These are phyloP conservation scores for Petasospora rhodanensis DNA, from an alignment of 1,139 yeast genomes.

Conservation along the genomic window DNA sequence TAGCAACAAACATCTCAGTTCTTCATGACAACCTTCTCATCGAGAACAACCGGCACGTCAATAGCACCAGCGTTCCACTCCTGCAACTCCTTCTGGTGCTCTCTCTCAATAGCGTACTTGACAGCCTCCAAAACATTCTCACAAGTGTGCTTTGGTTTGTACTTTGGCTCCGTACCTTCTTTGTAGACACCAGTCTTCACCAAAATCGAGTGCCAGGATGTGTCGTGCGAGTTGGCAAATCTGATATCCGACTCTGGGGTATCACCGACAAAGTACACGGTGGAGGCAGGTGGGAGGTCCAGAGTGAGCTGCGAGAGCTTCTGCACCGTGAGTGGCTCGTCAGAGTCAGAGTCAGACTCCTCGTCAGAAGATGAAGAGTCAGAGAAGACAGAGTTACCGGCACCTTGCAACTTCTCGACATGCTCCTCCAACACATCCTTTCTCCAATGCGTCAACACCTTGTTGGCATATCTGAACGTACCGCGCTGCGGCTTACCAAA, in stretches of 20 bases:
- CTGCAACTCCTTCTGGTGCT: constrained; percentile 61
- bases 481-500: constrained; percentile 86
- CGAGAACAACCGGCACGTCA: constrained; percentile 26
- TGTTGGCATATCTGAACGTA: constrained; percentile 74
- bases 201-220: constrained; percentile 76
- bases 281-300: constrained; percentile 76
- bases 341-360: constrained; percentile 30
- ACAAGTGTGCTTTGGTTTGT: constrained; percentile 69
- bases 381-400: constrained; percentile 15
- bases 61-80: constrained; percentile 47
- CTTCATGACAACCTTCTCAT: constrained; percentile 12
- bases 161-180: constrained; percentile 73
- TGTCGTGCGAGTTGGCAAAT: constrained; percentile 82
- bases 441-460: constrained; percentile 72
- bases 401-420: constrained; percentile 43
- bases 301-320: constrained; percentile 36
- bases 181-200: constrained; percentile 87
- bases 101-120: constrained; percentile 75
- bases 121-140: constrained; percentile 79
- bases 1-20: too few species aligned
- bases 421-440: constrained; percentile 72
- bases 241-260: constrained; percentile 90
- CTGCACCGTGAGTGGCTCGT: constrained; percentile 37
- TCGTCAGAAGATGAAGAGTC: constrained; percentile 31
- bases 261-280: constrained; percentile 86